Evolutionary conservation across 2,329 filamentous ascomycete species (phyloP).

Genomic region (Phoma herbarum): DNA sequence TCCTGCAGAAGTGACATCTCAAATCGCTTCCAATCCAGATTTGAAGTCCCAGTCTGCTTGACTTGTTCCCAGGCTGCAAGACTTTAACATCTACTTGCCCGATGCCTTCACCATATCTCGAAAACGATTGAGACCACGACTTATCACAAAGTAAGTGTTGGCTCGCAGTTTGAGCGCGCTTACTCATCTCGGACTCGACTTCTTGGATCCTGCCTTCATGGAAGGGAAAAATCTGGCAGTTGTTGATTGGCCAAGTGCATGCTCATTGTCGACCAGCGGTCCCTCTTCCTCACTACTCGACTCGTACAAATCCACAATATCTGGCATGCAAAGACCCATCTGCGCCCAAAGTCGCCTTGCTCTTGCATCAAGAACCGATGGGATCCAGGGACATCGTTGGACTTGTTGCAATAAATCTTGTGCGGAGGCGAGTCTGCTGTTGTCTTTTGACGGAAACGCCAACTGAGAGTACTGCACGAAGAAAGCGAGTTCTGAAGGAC

Average conservation of each 20-base stretch:
- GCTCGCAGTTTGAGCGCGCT: too few relatives aligned
- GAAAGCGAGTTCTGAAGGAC: conserved; percentile 20
- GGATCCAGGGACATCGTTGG: conserved; percentile 32
- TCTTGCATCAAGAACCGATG: conserved; percentile 31
- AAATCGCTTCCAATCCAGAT: too few relatives aligned
- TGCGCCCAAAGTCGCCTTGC: conserved; percentile 28
- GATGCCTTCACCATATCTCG: too few relatives aligned
- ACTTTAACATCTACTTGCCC: too few relatives aligned
- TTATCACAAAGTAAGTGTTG: too few relatives aligned
- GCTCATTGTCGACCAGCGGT: conserved; percentile 19
- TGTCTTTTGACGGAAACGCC: conserved; percentile 13
- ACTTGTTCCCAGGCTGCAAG: too few relatives aligned
- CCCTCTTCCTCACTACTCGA: conserved; percentile 24
- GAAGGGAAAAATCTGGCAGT: conserved; percentile 28
- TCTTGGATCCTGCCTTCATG: conserved; percentile 3
- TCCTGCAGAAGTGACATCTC: too few relatives aligned
- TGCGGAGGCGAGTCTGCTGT: conserved; percentile 25
- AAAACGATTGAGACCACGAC: too few relatives aligned
- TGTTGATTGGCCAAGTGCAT: conserved; percentile 30
- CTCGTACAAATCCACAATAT: conserved; percentile 20
- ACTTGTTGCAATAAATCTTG: conserved; percentile 7
- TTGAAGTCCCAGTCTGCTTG: too few relatives aligned
- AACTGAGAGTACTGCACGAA: conserved; percentile 31
- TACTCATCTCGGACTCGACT: conserved; percentile 4
- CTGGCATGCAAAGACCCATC: conserved; percentile 31